A percentile compares a stretch with the other conserved stretches of the same genome.
These are phyloP conservation scores for Helichrysum umbraculigerum DNA, from an alignment of 129 eudicot genomes.

Conservation along the genomic window DNA sequence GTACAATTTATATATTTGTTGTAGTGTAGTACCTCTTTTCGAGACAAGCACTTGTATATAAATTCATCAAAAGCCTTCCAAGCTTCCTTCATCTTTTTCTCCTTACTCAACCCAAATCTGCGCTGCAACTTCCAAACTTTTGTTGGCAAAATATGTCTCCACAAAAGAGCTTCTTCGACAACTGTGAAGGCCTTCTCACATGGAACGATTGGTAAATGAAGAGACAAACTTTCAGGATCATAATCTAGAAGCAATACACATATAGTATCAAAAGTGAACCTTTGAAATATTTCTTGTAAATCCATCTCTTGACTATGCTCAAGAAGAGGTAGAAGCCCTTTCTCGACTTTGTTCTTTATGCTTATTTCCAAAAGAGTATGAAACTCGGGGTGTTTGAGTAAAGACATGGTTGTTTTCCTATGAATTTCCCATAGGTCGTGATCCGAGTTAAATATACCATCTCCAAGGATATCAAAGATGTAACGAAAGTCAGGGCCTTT, in stretches of 20 bases:
- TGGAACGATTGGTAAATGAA: not conserved
- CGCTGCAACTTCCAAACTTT: constrained; percentile 16
- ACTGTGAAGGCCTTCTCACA: constrained; percentile 21
- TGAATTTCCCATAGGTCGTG: constrained; percentile 23
- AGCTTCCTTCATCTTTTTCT: constrained; percentile 23
- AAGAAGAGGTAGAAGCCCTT: constrained; percentile 18
- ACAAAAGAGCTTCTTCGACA: constrained; percentile 22
- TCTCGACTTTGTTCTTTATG: not conserved
- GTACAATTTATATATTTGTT: not conserved
- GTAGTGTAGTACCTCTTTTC: not conserved
- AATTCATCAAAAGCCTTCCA: constrained; percentile 26
- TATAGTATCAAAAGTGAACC: constrained; percentile 6
- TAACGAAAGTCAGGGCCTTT: constrained; percentile 15
- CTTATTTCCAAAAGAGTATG: not conserved
- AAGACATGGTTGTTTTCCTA: constrained; percentile 19
- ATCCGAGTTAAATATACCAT: constrained; percentile 20
- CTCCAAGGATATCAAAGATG: constrained; percentile 15
- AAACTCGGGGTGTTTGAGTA: constrained; percentile 17
- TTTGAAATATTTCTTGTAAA: constrained; percentile 8
- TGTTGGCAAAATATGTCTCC: constrained; percentile 5
- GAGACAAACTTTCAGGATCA: constrained; percentile 20
- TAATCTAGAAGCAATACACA: constrained; percentile 15
- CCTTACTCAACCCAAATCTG: constrained; percentile 23
- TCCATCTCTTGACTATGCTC: not conserved
- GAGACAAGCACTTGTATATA: constrained; percentile 7